These are phyloP conservation scores for Cucurbitaria berberidis DNA, from an alignment of 2,329 filamentous ascomycete species.

Conservation along the genomic window DNA sequence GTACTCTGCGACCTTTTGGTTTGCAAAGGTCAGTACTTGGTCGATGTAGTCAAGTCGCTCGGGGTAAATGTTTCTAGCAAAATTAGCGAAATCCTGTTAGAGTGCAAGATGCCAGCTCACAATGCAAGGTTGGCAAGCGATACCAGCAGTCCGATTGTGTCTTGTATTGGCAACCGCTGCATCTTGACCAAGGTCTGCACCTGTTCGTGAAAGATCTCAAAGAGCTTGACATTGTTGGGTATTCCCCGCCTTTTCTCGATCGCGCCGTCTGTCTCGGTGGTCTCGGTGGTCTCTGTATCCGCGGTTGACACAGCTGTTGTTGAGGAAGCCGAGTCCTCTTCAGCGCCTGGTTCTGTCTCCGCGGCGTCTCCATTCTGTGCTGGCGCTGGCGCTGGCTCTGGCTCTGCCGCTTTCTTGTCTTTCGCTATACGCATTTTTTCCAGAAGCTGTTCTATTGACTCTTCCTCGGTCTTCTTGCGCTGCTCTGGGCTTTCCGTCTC, in stretches of 20 bases:
- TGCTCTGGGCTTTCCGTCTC: slow-evolving; percentile 73
- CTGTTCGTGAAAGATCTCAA: slow-evolving; percentile 97
- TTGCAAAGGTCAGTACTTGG: slow-evolving; percentile 88
- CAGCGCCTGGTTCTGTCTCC: slow-evolving; percentile 28
- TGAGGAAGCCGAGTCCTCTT: slow-evolving; percentile 41
- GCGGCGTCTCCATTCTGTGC: slow-evolving; percentile 43
- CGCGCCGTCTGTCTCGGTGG: slow-evolving; percentile 51
- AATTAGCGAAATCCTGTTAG: slow-evolving; percentile 29
- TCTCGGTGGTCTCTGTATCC: slow-evolving; percentile 44
- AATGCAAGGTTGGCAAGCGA: slow-evolving; percentile 91
- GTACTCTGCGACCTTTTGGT: slow-evolving; percentile 84
- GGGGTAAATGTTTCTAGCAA: slow-evolving; percentile 80
- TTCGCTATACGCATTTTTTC: slow-evolving; percentile 77
- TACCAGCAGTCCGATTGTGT: slow-evolving; percentile 92
- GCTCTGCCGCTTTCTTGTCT: slow-evolving; percentile 52
- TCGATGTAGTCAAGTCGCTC: slow-evolving; percentile 93
- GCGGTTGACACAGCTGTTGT: slow-evolving; percentile 35
- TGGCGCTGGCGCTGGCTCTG: slow-evolving; percentile 20
- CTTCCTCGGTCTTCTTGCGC: slow-evolving; percentile 78
- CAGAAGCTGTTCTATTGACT: slow-evolving; percentile 78
- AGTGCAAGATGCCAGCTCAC: slow-evolving; percentile 46
- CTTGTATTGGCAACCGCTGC: slow-evolving; percentile 89
- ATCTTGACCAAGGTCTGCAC: slow-evolving; percentile 92
- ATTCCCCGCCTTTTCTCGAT: slow-evolving; percentile 62
- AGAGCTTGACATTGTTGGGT: slow-evolving; percentile 81